Conservation (phyloP, 805 yeast genomes). For the Myxozyma geophila region DNA sequence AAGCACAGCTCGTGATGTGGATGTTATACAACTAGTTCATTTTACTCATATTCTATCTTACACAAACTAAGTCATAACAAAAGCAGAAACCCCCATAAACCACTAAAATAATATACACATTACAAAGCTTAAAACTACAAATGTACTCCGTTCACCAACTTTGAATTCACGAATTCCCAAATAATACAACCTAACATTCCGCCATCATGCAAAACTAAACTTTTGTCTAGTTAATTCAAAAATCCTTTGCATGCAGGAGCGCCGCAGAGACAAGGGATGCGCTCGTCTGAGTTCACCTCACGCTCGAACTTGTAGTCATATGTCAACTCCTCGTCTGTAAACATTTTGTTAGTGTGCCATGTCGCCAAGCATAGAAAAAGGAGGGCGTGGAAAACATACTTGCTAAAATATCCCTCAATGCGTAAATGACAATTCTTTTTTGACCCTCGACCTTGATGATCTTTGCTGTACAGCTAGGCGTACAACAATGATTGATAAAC, state of each 20-base stretch:
- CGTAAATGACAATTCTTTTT: slow-evolving; percentile 92
- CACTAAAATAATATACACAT: neutral
- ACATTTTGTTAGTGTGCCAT: slow-evolving; percentile 4
- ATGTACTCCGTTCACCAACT: too few species aligned
- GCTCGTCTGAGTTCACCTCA: slow-evolving; percentile 38
- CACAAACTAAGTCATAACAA: neutral
- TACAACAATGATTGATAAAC: slow-evolving; percentile 95
- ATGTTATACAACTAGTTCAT: neutral
- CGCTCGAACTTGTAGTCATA: slow-evolving; percentile 95
- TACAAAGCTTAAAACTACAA: neutral
- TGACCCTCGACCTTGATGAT: slow-evolving; percentile 93
- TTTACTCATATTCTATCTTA: neutral
- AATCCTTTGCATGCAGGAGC: slow-evolving; percentile 93
- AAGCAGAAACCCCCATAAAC: neutral
- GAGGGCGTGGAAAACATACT: slow-evolving; percentile 55
- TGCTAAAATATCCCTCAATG: slow-evolving; percentile 81
- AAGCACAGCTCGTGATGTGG: too few species aligned
- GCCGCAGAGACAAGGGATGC: slow-evolving; percentile 82
- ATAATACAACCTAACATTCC: neutral
- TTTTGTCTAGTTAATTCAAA: slow-evolving; percentile 58
- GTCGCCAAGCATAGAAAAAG: neutral
- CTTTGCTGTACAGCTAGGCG: slow-evolving; percentile 96
- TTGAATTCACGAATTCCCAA: too few species aligned
- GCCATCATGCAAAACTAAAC: neutral
- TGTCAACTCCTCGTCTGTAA: slow-evolving; percentile 67